These are phyloP conservation scores for Backusella liffmaniae DNA, from an alignment of 192 early-diverging fungal genomes.

Conservation along the genomic window DNA sequence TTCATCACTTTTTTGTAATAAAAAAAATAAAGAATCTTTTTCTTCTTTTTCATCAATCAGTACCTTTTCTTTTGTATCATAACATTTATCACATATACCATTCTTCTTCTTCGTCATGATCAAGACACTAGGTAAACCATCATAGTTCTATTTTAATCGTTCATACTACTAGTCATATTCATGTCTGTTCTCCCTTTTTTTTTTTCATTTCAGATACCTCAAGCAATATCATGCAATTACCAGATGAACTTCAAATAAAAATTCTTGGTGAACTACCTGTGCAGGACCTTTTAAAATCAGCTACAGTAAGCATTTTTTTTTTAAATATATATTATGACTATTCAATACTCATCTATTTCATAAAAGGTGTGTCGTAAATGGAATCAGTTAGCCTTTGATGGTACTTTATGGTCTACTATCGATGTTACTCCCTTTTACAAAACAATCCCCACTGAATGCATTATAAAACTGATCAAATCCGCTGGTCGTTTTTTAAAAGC, in stretches of 20 bases:
- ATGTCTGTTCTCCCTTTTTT: background rate
- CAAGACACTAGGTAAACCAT: background rate
- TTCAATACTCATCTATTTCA: background rate
- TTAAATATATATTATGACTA: background rate
- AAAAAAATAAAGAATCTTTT: background rate
- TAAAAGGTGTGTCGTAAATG: slow-evolving; percentile 31
- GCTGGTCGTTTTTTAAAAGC: slow-evolving; percentile 38
- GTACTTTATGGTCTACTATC: slow-evolving; percentile 36
- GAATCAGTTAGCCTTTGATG: slow-evolving; percentile 36
- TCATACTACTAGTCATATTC: too few species aligned
- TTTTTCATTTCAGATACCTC: background rate
- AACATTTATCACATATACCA: background rate
- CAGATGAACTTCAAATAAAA: slow-evolving; percentile 32
- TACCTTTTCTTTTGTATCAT: background rate
- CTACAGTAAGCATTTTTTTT: slow-evolving; percentile 18
- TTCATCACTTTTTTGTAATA: background rate
- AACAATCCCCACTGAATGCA: slow-evolving; percentile 31
- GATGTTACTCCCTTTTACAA: slow-evolving; percentile 40
- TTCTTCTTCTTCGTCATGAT: background rate
- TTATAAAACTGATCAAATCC: slow-evolving; percentile 27
- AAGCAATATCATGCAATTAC: slow-evolving; percentile 14
- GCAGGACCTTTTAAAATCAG: slow-evolving; percentile 29
- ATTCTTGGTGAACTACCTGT: slow-evolving; percentile 23
- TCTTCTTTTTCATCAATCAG: background rate
- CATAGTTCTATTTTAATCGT: background rate